phyloP scores from a whole-genome alignment of 441 rosid species.

The Erodium trifolium region DNA sequence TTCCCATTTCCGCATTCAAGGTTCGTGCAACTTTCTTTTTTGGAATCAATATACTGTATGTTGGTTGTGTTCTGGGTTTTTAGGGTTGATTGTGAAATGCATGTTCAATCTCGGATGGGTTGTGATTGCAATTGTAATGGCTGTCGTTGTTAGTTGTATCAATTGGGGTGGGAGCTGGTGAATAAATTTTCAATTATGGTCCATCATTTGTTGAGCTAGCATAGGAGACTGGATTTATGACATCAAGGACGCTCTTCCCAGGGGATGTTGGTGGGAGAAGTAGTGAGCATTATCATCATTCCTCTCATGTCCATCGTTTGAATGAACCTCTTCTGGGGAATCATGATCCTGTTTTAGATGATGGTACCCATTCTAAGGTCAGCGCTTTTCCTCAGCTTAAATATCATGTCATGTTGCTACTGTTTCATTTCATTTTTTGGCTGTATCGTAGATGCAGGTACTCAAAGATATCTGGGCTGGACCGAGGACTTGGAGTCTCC shows the following conservation, averaged over 20 bases:
- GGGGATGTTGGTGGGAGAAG: not conserved
- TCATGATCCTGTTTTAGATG: not conserved
- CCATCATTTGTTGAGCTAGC: not conserved
- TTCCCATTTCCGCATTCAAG: not conserved
- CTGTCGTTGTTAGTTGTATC: not conserved
- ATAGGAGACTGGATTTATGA: not conserved
- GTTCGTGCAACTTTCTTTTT: not conserved
- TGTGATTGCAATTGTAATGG: not conserved
- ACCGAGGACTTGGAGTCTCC: not conserved
- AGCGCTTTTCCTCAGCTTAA: not conserved
- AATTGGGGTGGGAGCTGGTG: not conserved
- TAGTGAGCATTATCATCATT: not conserved
- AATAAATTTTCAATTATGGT: not conserved
- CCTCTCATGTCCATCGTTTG: not conserved
- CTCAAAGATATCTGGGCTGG: not conserved
- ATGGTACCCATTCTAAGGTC: conserved; percentile 2
- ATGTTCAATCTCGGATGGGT: not conserved
- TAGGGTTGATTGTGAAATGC: not conserved
- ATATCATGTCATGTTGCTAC: not conserved
- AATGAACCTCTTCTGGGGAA: not conserved
- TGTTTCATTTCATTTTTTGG: not conserved
- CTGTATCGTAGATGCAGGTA: not conserved
- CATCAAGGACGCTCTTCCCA: not conserved
- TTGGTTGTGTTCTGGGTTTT: not conserved
- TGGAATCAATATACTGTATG: not conserved